Base-by-base conservation (phyloP, 1,284 basidiomycete genomes). In the Ustilago esculenta region DNA sequence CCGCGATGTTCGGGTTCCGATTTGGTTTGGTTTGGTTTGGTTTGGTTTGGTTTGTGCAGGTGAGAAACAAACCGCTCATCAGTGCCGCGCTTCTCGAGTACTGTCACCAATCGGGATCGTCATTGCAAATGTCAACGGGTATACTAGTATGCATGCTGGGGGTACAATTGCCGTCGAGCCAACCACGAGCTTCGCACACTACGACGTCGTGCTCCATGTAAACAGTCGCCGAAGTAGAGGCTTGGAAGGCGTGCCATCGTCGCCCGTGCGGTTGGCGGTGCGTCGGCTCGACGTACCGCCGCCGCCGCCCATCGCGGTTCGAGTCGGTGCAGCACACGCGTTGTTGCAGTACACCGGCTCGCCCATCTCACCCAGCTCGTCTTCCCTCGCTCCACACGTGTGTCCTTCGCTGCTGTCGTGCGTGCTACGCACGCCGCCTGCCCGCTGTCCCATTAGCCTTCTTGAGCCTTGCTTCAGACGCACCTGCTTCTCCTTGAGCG, bases 401-500 rank as follows among this genome's bases (percentile, higher is more conserved):
- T 40, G n/a, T 11, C 15, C 15, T 5, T 21, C 36, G 7, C 27
- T 12, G 27, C 27, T 29, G 27, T 41, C 52, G 20, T 33, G 25
- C 15, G 29, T n/a, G 21, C 39, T 43, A 7, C 40, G 39, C 2
- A n/a, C 15, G 3, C 30, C 53, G 25, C 36, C 50, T 3, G 23
- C 50, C 2, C 61, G 54, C 47, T 37, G 53, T 9, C 50, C 40
- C 54, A 58, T 65, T 44, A 65, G 36, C 50, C 46, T 65, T 25
- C 15, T 48, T 29, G 61, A 58, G 33, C 61, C 42, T 29, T 58
- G 37, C 51, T 43, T 65, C 27, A 58, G 42, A 4, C 61, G 61
- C 37, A 58, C 61, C 15, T 65, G 61, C 47, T 58, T 58, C 34
- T 65, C 54, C 50, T 58, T 65, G 32, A 65, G 42, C 23, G 61